A percentile compares a stretch with the other conserved stretches of the same genome.
Evolutionary conservation across 192 early-diverging fungal genomes (phyloP).

Genomic region (Entomortierella chlamydospora): DNA sequence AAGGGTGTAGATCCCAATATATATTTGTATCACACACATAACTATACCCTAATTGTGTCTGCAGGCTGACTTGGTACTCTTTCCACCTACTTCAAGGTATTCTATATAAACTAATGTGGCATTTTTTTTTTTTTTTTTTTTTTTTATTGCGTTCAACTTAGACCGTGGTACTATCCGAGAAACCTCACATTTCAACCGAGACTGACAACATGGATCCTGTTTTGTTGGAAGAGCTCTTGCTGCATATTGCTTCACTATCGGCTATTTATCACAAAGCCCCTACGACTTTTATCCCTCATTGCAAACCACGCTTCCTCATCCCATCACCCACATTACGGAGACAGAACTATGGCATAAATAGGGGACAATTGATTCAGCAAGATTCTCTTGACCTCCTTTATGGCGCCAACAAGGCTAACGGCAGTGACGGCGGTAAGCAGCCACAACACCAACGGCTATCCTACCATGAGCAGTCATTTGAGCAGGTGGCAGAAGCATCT

Average conservation of each 20-base stretch:
- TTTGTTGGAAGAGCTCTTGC: conserved; percentile 88
- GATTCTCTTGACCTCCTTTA: conserved; percentile 26
- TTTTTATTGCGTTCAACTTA: conserved; percentile 32
- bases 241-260: conserved; percentile 88
- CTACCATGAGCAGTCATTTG: conserved; percentile 50
- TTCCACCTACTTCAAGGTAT: too few species aligned
- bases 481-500: conserved; percentile 49
- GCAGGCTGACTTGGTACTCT: too few species aligned
- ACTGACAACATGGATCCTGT: conserved; percentile 90
- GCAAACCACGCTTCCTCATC: conserved; percentile 64
- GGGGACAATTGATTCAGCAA: conserved; percentile 26
- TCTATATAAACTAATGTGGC: too few species aligned
- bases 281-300: conserved; percentile 82
- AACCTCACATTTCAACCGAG: conserved; percentile 94
- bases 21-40: too few species aligned
- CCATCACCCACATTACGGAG: conserved; percentile 62
- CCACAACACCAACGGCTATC: conserved; percentile 49
- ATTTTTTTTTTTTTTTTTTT: not conserved
- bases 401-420: not conserved
- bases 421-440: conserved; percentile 8
- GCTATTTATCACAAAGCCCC: conserved; percentile 95
- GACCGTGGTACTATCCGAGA: conserved; percentile 92
- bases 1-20: too few species aligned
- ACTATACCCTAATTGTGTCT: too few species aligned
- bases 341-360: conserved; percentile 38